These are phyloP conservation scores for Cordyceps farinosa DNA, from an alignment of 2,329 filamentous ascomycete species.

Conservation along the genomic window DNA sequence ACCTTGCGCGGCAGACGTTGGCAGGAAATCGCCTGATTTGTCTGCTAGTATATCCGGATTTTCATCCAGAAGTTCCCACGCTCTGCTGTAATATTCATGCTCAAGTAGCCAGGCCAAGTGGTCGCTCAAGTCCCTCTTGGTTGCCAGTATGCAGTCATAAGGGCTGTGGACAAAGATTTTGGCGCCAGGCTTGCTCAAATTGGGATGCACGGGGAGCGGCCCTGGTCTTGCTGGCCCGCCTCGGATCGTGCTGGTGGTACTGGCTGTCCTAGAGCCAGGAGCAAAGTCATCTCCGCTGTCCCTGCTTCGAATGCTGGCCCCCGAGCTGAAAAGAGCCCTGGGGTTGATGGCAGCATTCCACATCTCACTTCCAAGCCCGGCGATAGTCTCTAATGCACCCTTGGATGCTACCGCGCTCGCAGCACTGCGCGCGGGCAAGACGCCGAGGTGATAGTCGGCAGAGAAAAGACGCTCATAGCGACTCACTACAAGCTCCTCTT, in stretches of 20 bases:
- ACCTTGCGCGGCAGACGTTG: constrained; percentile 32
- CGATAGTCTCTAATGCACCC: constrained; percentile 73
- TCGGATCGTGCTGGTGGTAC: constrained; percentile 31
- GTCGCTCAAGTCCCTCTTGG: constrained; percentile 81
- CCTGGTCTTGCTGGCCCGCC: constrained; percentile 26
- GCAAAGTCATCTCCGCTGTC: constrained; percentile 56
- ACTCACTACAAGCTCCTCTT: constrained; percentile 80
- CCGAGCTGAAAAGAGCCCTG: constrained; percentile 80
- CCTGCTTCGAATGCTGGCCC: constrained; percentile 67
- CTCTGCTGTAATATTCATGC: constrained; percentile 74
- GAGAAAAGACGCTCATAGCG: constrained; percentile 82
- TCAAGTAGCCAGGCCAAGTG: constrained; percentile 83
- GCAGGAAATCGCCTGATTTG: constrained; percentile 34
- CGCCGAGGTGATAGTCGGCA: constrained; percentile 85
- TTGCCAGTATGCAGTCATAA: constrained; percentile 91
- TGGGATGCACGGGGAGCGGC: constrained; percentile 45
- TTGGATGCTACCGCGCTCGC: constrained; percentile 62
- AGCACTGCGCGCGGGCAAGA: constrained; percentile 70
- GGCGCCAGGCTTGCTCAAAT: constrained; percentile 52
- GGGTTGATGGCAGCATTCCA: constrained; percentile 92
- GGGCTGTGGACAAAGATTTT: constrained; percentile 95
- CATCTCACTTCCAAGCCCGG: constrained; percentile 69
- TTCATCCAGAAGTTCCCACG: constrained; percentile 85
- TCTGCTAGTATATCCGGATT: constrained; percentile 69
- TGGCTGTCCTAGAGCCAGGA: constrained; percentile 45